Evolutionary conservation across 495 filamentous ascomycete genomes (phyloP).

Genomic region (Aspergillus funiculosus): DNA sequence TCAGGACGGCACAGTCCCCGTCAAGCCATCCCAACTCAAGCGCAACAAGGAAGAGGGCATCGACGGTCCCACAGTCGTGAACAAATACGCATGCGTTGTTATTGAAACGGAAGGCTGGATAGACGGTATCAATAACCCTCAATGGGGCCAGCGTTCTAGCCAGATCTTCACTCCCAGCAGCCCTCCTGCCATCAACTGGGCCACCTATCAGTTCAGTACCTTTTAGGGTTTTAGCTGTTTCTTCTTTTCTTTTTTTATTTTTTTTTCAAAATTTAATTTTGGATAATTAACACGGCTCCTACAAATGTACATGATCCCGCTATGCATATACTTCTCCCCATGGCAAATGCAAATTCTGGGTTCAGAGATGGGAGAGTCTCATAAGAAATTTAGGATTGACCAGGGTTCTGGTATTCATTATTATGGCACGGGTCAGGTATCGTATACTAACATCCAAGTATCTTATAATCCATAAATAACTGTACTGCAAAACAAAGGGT

Average conservation of each 20-base stretch:
- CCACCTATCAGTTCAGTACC: slow-evolving; percentile 57
- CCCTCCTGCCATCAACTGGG: slow-evolving; percentile 57
- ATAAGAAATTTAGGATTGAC: no score
- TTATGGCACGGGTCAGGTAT: no score
- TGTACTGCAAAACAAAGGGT: no score
- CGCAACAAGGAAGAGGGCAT: slow-evolving; percentile 40
- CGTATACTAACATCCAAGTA: no score
- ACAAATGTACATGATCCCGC: no score
- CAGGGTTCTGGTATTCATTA: no score
- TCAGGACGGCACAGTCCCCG: slow-evolving; percentile 58
- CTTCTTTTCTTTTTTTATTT: background rate
- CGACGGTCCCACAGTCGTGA: slow-evolving; percentile 34
- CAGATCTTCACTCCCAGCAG: slow-evolving; percentile 61
- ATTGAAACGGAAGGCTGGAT: slow-evolving; percentile 64
- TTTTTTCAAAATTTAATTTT: background rate
- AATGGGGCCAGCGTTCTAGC: slow-evolving; percentile 58
- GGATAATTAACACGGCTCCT: background rate
- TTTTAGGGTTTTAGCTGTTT: slow-evolving; percentile 5
- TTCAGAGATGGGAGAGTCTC: no score
- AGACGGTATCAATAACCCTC: slow-evolving; percentile 72
- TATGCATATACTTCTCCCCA: no score
- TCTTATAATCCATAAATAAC: no score
- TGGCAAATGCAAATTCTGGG: no score
- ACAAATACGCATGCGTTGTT: slow-evolving; percentile 68
- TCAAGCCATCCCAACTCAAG: slow-evolving; percentile 50